Evolutionary conservation across 2,329 filamentous ascomycete genomes (phyloP).

Genomic region (Cadophora sp.): DNA sequence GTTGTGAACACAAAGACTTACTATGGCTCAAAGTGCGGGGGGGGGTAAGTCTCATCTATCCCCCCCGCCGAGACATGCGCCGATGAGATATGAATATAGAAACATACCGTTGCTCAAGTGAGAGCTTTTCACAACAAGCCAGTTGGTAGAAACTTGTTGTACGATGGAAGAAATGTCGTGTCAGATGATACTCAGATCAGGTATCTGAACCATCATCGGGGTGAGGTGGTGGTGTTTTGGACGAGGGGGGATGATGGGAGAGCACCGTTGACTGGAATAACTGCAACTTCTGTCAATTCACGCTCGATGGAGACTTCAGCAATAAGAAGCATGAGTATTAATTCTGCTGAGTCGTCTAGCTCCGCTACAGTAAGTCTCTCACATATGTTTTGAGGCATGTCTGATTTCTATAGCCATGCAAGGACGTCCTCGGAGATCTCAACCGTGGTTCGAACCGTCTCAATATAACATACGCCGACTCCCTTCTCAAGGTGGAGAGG

Average conservation of each 20-base stretch:
- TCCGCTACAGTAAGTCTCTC: neutral
- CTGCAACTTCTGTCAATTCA: neutral
- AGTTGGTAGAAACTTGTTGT: slow-evolving; percentile 3
- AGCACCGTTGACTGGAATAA: neutral
- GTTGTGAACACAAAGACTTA: slow-evolving; percentile 25
- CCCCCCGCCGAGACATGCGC: neutral
- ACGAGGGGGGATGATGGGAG: slow-evolving; percentile 13
- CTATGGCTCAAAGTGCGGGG: slow-evolving; percentile 26
- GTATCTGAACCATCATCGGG: neutral
- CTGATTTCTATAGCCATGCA: neutral
- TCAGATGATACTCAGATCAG: slow-evolving; percentile 21
- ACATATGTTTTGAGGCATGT: neutral
- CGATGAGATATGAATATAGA: slow-evolving; percentile 13
- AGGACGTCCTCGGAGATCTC: neutral
- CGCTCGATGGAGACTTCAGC: neutral
- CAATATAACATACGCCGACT: neutral
- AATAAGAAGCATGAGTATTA: neutral
- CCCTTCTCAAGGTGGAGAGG: neutral
- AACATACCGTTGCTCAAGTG: slow-evolving; percentile 24
- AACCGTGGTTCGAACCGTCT: neutral
- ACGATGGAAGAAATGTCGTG: slow-evolving; percentile 6
- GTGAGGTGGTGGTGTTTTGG: slow-evolving; percentile 31
- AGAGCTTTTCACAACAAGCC: slow-evolving; percentile 15
- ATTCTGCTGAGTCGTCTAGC: neutral
- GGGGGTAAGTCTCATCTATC: slow-evolving; percentile 17